Base-by-base conservation (phyloP, 495 filamentous ascomycete genomes). In the Penicillium lividum region DNA sequence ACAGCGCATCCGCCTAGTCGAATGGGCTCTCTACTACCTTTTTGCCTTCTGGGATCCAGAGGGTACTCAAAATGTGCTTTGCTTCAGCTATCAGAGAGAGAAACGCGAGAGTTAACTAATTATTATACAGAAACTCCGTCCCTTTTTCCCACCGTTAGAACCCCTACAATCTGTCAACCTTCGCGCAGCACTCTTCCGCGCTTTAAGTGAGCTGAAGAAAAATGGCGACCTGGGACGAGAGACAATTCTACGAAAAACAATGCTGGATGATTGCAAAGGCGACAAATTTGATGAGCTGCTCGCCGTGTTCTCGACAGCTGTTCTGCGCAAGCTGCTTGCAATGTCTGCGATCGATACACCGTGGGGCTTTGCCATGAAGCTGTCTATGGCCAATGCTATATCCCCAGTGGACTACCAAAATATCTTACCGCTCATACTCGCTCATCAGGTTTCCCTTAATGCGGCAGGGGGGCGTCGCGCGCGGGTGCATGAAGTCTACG, bases 191-290 rank as follows among this genome's bases (percentile, higher is more conserved):
- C 76, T 96, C n/a, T 91, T 90, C 60, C 81, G 90, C 60, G 81
- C 80, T 47, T 78, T 97, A 38, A 87, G 89, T 56, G 87, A 92
- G 31, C 77, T 89, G 50, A 96, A 95, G 80, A 95, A 92, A 73
- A 89, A 86, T 80, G 91, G 90, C 9, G 80, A 90, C 1, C 76
- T 96, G 18, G 89, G 90, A 9, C 82, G 87, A 50, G 91, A 95
- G 68, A 81, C 81, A 0, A 83, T 91, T 5, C 73, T 96, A 40
- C 84, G 92, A 43, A 96, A 93, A 73, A 91, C 89, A 0, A 93
- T 95, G 89, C 76, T 97, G 55, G 92, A 97, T 69, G 91, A 97
- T 60, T 97, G 92, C 75, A 89, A 86, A 61, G 90, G 90, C 31
- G 90, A 91, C 57, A 83, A 89, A 59, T 81, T 91, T 54, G 89